These are phyloP conservation scores for Chlamydomonas sphaeroides DNA, from an alignment of 139 green algal species.

Conservation along the genomic window DNA sequence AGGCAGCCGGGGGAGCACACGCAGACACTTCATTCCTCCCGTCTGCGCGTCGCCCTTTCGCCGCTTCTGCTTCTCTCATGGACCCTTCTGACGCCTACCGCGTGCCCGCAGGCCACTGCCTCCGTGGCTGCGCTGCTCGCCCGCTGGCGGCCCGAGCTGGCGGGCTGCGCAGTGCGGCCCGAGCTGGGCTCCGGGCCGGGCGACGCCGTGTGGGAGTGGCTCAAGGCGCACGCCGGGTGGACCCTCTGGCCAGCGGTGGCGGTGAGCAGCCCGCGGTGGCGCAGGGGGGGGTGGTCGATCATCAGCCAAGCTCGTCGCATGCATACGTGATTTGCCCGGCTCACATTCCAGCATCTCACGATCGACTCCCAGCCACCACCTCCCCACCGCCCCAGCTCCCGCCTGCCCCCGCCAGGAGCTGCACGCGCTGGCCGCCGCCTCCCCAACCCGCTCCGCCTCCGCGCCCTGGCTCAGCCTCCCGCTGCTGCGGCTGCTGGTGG, in stretches of 20 bases:
- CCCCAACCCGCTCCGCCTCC: not conserved
- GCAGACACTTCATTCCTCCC: not conserved
- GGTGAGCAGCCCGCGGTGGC: not conserved
- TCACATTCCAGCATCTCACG: not conserved
- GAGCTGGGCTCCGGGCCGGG: not conserved
- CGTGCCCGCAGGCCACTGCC: not conserved
- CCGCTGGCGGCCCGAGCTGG: not conserved
- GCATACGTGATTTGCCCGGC: not conserved
- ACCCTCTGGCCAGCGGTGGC: not conserved
- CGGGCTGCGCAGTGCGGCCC: not conserved
- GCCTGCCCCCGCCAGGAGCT: not conserved
- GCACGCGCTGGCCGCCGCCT: not conserved
- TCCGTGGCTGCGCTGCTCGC: not conserved
- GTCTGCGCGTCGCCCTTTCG: no score
- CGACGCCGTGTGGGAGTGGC: not conserved
- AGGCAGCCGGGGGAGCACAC: no score
- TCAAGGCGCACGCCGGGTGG: not conserved
- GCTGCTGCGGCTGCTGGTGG: constrained; percentile 7
- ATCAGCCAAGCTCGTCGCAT: not conserved
- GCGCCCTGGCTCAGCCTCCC: constrained; percentile 6
- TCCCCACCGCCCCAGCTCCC: no score
- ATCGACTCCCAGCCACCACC: no score
- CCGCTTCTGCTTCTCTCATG: no score
- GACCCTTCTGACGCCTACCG: no score
- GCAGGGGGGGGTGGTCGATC: not conserved